phyloP scores from a whole-genome alignment of 441 rosid genomes.

The Omphalea diandra region DNA sequence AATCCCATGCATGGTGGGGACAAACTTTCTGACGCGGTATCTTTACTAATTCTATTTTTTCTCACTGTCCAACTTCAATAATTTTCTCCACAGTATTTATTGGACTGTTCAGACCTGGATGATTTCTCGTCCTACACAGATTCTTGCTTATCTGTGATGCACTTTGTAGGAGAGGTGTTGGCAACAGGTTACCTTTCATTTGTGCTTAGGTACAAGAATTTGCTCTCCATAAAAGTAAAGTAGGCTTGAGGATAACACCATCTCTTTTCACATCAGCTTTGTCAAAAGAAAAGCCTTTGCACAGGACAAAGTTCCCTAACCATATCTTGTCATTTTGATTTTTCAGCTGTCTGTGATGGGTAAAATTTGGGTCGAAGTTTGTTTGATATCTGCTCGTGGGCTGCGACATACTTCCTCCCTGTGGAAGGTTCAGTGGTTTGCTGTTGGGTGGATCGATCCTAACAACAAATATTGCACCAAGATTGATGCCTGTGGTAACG shows the following conservation, averaged over 20 bases:
- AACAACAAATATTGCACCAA: constrained; percentile 77
- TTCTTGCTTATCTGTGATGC: constrained; percentile 31
- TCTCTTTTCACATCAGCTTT: constrained; percentile 15
- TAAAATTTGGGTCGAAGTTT: constrained; percentile 65
- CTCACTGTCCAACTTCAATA: no score
- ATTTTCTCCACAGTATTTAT: neutral
- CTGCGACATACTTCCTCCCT: constrained; percentile 61
- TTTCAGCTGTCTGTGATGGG: neutral
- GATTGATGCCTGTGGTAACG: constrained; percentile 49
- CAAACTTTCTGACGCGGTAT: no score
- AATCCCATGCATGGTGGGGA: no score
- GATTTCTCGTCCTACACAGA: constrained; percentile 1
- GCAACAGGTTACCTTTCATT: constrained; percentile 15
- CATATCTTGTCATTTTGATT: neutral
- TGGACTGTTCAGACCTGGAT: neutral
- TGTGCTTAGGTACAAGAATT: constrained; percentile 23
- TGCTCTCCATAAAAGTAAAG: constrained; percentile 29
- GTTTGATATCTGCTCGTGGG: constrained; percentile 78
- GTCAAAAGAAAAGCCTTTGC: constrained; percentile 19
- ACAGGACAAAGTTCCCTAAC: constrained; percentile 13
- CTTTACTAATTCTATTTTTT: no score
- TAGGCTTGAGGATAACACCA: constrained; percentile 23
- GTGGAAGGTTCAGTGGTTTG: constrained; percentile 90
- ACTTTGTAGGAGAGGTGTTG: constrained; percentile 22
- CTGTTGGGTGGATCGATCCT: constrained; percentile 90